Base-by-base conservation (phyloP, 228 moss, liverwort and hornwort genomes). In the Sphagnum magellanicum region DNA sequence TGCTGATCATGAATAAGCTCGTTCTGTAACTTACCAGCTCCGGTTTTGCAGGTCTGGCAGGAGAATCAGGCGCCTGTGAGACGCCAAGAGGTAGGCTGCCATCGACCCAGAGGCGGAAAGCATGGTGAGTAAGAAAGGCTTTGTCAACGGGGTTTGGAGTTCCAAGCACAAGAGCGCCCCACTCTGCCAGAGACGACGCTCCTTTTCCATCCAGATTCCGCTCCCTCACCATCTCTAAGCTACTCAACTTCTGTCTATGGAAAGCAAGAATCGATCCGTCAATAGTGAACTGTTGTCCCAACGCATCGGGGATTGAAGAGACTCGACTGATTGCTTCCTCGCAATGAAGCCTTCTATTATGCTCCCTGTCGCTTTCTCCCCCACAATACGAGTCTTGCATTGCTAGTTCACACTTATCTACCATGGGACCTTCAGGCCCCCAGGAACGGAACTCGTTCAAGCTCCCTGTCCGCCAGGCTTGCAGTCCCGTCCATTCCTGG, bases 51-150 rank as follows among this genome's bases (percentile, higher is more conserved):
- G 93, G 96, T 66, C 93, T 83, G 49, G 88, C 86, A 60, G 96
- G 93, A 16, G 75, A 61, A 58, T 87, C 88, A 57, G 93, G 96
- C 7, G 96, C 91, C 59, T 80, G 65, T 60, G 86, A 91, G 52
- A 79, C 71, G 15, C 93, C 96, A 46, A 96, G 68, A 4, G 75
- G 61, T 67, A 96, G 70, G 53, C 78, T 73, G 16, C 88, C 93
- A n/a, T 81, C 73, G 52, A 70, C 76, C 93, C 91, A 96, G 65
- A 88, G 72, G 55, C 73, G 74, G 72, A 78, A 96, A 9, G 93
- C 96, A 59, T 83, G 84, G 74, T 96, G 93, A 6, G 93, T 96
- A 32, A 93, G 73, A 68, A 76, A 79, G 50, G 93, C 91, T 71
- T 96, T 96, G 77, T 81, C 76, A 10, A 91, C 66, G 13, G 96